Evolutionary conservation across 2,329 filamentous ascomycete genomes (phyloP), one percentile per base, ranked within the genome.

Genomic region (Macrophomina phaseolina): DNA sequence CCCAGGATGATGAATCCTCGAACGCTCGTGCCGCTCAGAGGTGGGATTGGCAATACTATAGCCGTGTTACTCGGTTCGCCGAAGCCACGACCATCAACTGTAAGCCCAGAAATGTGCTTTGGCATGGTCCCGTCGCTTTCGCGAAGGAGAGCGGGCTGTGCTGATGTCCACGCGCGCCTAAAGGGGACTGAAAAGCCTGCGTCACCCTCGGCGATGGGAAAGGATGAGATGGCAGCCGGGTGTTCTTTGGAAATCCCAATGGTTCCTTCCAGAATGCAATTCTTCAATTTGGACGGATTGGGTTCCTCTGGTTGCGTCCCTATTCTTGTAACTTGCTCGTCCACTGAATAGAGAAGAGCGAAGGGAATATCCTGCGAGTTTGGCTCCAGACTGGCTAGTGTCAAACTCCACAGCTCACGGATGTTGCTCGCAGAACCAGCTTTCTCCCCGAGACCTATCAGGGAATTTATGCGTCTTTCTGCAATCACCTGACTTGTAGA

Each of bases 121-220:
- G 45, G 46, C 4, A 67, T 49, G 36, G 52, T 51, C 16, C 45
- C 28, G 28, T 65, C 46, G 8, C 12, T 32, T 11, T 28, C 5
- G 5, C 46, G 45, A 23, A 66, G 23, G 32, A 66, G 16, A 16
- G n/a, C 46, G 3, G 66, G 61, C n/a, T 67, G 32, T 16, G 51
- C 40, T n/a, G 66, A 67, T n/a, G 46, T 65, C 66, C 66, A 67
- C 12, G 66, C 51, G 4, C 61, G 60, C 45, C 66, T n/a, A n/a
- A 67, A 67, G 1, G 52, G 52, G 5, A 58, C 8, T 3, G 66
- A 32, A 34, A 51, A 64, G 30, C 60, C 61, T 6, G 60, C 51
- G 9, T 49, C 11, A 1, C 60, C 66, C 46, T 67, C 66, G 11
- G 66, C 52, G 34, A 67, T 38, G 40, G n/a, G 5, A 34, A 67